A percentile compares a stretch with the other conserved stretches of the same genome.
Conservation (phyloP, 352 stramenopile species). For the Phytophthora pseudosyringae region DNA sequence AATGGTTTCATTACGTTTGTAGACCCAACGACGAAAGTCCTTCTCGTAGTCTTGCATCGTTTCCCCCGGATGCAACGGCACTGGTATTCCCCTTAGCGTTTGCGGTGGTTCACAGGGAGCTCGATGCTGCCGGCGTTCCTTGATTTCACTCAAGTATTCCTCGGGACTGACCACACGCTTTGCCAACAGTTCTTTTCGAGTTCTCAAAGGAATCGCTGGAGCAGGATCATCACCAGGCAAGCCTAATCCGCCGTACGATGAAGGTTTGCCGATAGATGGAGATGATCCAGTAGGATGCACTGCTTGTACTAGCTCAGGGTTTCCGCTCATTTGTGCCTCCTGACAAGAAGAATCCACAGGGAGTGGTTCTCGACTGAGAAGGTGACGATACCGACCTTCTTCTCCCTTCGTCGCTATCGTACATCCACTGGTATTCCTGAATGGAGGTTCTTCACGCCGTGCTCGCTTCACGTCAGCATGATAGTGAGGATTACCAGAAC, state of each 20-base stretch:
- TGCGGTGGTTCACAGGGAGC: not conserved
- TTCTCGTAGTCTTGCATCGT: conserved; percentile 1
- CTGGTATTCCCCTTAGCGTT: not conserved
- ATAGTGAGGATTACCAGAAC: not conserved
- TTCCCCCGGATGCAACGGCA: not conserved
- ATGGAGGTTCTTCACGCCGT: not conserved
- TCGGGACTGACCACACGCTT: not conserved
- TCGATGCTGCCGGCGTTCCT: not conserved
- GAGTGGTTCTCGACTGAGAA: not conserved
- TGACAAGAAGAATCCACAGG: not conserved
- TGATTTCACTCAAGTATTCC: not conserved
- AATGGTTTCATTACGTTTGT: not conserved
- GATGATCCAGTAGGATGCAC: not conserved
- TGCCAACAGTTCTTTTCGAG: conserved; percentile 1
- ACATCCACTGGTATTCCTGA: not conserved
- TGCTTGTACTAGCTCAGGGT: too few relatives aligned
- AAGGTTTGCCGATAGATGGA: not conserved
- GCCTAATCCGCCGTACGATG: not conserved
- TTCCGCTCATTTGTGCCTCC: not conserved
- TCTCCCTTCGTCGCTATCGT: not conserved
- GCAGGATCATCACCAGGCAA: not conserved
- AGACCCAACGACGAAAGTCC: conserved; percentile 2
- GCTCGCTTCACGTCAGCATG: not conserved
- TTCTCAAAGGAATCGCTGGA: not conserved
- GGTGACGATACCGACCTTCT: too few relatives aligned